Conservation (phyloP, 2,329 filamentous ascomycete species). For the Apiospora rasikravindrae region DNA sequence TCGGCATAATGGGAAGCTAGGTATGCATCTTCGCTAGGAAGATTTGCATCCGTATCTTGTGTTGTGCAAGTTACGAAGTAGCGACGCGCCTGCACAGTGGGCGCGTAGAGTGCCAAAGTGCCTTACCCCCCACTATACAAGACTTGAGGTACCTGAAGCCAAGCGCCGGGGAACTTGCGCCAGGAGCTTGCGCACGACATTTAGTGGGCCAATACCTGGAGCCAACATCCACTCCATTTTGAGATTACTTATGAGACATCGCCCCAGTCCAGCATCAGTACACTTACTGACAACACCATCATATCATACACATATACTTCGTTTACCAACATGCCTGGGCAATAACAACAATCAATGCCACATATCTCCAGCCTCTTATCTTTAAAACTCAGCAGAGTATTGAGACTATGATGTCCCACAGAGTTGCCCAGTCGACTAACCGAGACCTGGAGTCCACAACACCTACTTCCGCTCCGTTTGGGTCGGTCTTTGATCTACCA, state of each 20-base stretch:
- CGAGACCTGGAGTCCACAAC: too few relatives aligned
- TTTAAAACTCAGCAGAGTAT: too few relatives aligned
- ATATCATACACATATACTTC: background rate
- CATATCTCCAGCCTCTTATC: too few relatives aligned
- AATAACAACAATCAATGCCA: too few relatives aligned
- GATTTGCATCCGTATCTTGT: background rate
- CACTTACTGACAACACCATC: background rate
- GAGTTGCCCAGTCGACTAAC: too few relatives aligned
- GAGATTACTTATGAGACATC: too few relatives aligned
- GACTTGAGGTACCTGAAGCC: background rate
- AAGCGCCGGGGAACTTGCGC: background rate
- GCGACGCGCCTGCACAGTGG: constrained; percentile 6
- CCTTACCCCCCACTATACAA: background rate
- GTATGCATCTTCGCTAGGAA: background rate
- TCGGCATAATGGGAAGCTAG: background rate
- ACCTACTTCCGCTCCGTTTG: too few relatives aligned
- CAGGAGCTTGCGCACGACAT: background rate
- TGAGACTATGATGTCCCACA: too few relatives aligned
- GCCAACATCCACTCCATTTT: background rate
- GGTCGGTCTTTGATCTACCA: too few relatives aligned
- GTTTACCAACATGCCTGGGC: too few relatives aligned
- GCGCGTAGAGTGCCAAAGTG: background rate
- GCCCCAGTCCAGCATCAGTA: background rate
- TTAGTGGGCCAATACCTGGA: background rate
- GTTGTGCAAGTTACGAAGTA: background rate